Evolutionary conservation across 1,139 yeast species (phyloP).

Genomic region (Suhomyces kunorum): DNA sequence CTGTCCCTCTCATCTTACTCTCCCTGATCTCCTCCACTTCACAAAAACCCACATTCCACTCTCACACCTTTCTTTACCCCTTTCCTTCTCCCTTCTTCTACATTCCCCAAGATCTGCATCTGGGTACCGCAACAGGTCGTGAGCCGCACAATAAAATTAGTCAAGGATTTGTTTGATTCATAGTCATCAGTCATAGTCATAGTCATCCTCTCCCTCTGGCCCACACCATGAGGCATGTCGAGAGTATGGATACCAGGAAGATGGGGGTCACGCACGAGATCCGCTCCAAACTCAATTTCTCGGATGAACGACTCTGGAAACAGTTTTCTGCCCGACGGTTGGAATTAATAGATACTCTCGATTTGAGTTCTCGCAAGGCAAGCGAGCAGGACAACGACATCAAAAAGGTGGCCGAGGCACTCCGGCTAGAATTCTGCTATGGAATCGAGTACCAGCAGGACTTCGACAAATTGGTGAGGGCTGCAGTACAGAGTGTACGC

Average conservation of each 20-base stretch:
- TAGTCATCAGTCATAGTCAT: conserved; percentile 16
- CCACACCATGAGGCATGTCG: conserved; percentile 9
- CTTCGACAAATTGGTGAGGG: conserved; percentile 86
- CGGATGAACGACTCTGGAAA: conserved; percentile 84
- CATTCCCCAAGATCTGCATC: not conserved
- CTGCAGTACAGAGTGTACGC: conserved; percentile 76
- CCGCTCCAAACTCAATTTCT: conserved; percentile 69
- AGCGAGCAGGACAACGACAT: conserved; percentile 89
- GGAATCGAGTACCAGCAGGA: conserved; percentile 59
- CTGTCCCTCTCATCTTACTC: not conserved
- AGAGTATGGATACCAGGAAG: conserved; percentile 12
- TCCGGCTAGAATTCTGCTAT: conserved; percentile 76
- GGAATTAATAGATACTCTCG: conserved; percentile 81
- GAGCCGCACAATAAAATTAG: conserved; percentile 1
- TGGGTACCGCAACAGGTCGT: not conserved
- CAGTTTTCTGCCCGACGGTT: conserved; percentile 83
- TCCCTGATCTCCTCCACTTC: not conserved
- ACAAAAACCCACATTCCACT: not conserved
- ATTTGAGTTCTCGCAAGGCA: conserved; percentile 78
- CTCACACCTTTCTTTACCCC: not conserved
- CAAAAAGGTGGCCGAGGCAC: conserved; percentile 68
- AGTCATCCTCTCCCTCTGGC: conserved; percentile 5
- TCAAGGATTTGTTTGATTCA: conserved; percentile 15
- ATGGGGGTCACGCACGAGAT: conserved; percentile 79
- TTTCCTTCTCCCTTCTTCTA: not conserved